Evolutionary conservation across 2,329 filamentous ascomycete species (phyloP), one percentile per base, ranked within the genome.

Genomic region (Fusarium euwallaceae): DNA sequence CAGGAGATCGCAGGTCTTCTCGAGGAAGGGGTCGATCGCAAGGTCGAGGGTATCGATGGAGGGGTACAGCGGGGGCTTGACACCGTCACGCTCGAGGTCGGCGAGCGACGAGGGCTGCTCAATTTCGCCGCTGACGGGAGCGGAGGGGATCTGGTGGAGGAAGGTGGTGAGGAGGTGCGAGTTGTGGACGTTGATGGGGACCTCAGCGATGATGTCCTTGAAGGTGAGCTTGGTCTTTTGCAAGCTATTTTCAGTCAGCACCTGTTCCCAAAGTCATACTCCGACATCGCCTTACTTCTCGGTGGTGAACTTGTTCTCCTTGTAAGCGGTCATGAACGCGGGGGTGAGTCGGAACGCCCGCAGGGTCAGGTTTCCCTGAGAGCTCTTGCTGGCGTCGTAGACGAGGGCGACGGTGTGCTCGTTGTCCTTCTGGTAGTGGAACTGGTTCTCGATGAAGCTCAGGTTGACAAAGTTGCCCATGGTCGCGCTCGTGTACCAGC

Each of bases 391-490:
- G 78, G 97, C 94, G 82, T 99, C 97, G 86, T 98, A 95, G 41
- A 99, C 94, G 66, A 99, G 89, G 58, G 95, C 95, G 53, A 98
- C 91, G 8, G 94, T 95, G 84, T 90, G 89, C 85, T 97, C 94
- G 83, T 98, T 97, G 79, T 97, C 94, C 84, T 94, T 97, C 88
- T 99, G 97, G 88, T 98, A 98, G 87, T 95, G 94, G 86, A 92
- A 95, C 85, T 98, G 95, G 88, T 98, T 99, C 90, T 99, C 97
- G 84, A 99, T 94, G 82, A 98, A 95, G 88, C 93, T 94, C 82
- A 93, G 85, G 88, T 95, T 98, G 88, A 98, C 90, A 80, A 98
- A 98, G 89, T 98, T 98, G 84, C 97, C 97, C 94, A 99, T 97
- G 84, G 95, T 98, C 74, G 95, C 95, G 87, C 95, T 98, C 69